Base-by-base conservation (phyloP, 2,329 filamentous ascomycete genomes). In the Xylaria sp. region DNA sequence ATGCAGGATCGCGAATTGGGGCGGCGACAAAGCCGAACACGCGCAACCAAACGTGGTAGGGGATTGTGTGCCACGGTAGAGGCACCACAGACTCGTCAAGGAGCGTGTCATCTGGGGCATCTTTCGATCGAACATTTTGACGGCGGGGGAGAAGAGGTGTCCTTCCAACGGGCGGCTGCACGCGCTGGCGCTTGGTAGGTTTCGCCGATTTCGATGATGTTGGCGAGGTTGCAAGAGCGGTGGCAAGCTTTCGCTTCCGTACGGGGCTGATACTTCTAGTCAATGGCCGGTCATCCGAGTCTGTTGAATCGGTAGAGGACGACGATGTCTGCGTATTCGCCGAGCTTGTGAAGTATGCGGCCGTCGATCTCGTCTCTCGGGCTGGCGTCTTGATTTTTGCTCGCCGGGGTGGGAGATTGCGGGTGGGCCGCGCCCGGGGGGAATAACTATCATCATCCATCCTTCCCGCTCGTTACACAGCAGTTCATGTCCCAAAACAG, bases 21-120 rank as follows among this genome's bases (percentile, higher is more conserved):
- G 84, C 80, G 2, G 90, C 88, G 12, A 92, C 90, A 77, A 88
- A 89, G 55, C 86, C 80, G 75, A 97, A 93, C 45, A 96, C 88
- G 63, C 89, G 85, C 28, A 89, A 81, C 71, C 94, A 88, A 18
- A 93, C 84, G 53, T 89, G 85, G 72, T 93, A 92, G 1, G 91
- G 89, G 25, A 93, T 69, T 1, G 60, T 70, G 10, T 59, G 45
- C 70, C 72, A 83, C 25, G 82, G 84, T 65, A 84, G 81, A 87
- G 87, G 92, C 45, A 84, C 80, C 15, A 86, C 86, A 56, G 87
- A 84, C 73, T 66, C 72, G 20, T 63, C 43, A 4, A 39, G 50
- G 32, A 23, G 59, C n/a, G 32, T 43, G 55, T 41, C 45, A 13
- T 41, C 64, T 58, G 32, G 59, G 57, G 43, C 57, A 20, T 10